Evolutionary conservation across 2,329 filamentous ascomycete species (phyloP).

Genomic region (Penicillium verrucosum): DNA sequence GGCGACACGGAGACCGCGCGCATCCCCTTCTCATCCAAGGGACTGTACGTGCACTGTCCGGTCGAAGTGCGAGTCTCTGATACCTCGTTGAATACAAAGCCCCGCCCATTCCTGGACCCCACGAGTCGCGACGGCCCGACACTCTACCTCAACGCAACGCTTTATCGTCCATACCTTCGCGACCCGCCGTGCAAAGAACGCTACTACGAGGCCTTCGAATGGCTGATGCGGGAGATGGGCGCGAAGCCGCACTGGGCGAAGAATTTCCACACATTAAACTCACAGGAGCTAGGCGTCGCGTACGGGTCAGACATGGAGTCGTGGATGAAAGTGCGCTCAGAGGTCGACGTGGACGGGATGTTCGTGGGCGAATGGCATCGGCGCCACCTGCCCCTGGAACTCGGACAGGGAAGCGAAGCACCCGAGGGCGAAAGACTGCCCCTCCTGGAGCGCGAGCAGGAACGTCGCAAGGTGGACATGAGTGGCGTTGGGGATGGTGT

Average conservation of each 20-base stretch:
- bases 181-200: slow-evolving; percentile 72
- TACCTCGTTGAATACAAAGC: slow-evolving; percentile 51
- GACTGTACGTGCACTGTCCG: slow-evolving; percentile 81
- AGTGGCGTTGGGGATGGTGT: slow-evolving; percentile 39
- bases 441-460: slow-evolving; percentile 46
- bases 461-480: slow-evolving; percentile 26
- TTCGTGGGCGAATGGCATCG: slow-evolving; percentile 91
- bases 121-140: slow-evolving; percentile 67
- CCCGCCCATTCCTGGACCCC: slow-evolving; percentile 69
- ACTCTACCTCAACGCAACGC: slow-evolving; percentile 83
- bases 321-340: slow-evolving; percentile 66
- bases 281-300: slow-evolving; percentile 60
- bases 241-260: slow-evolving; percentile 90
- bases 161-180: slow-evolving; percentile 75
- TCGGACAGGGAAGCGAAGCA: slow-evolving; percentile 10
- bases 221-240: slow-evolving; percentile 80
- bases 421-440: slow-evolving; percentile 26
- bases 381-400: slow-evolving; percentile 55
- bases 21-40: slow-evolving; percentile 78
- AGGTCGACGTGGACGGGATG: slow-evolving; percentile 76
- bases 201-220: slow-evolving; percentile 89
- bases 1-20: slow-evolving; percentile 65
- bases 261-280: slow-evolving; percentile 66
- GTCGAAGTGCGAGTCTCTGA: slow-evolving; percentile 86
- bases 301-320: slow-evolving; percentile 66